Evolutionary conservation across 371 early-diverging fungal genomes (phyloP), one percentile per base, ranked within the genome.

Genomic region (Chytridium lagenaria): DNA sequence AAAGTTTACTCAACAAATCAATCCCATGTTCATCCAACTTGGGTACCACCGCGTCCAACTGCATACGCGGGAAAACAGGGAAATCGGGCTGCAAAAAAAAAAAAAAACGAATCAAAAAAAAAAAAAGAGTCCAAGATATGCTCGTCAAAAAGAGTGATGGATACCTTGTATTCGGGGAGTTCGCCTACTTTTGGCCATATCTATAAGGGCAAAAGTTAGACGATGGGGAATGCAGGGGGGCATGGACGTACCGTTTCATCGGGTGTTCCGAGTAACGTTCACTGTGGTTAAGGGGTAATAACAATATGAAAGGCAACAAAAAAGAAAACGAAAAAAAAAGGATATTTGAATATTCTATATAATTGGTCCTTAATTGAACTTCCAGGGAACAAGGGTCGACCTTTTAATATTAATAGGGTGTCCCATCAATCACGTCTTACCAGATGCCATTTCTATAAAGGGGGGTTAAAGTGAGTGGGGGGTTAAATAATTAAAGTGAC

Each of bases 331-430:
- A 5, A 26, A 52, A 26, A 52, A 52, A 52, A 52, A 52, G 55
- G 55, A 52, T 52, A 52, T 52, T 81, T 80, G 84, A 95, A 96
- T 57, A 98, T 97, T 80, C 90, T 90, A 69, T 88, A 73, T 38
- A 98, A 83, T 80, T 98, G 96, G 82, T 98, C 97, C 68, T 91
- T 88, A 72, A 93, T 95, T 74, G 91, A 93, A 49, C 92, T 92
- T 50, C 99, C 99, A 19, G 98, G 95, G 80, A 98, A 99, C 40
- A 99, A 83, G 1, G 99, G 98, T 50, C 93, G 80, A 0, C 99
- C 98, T 2, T n/a, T n/a, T n/a, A 92, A 86, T 5, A 55, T 28
- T 7, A 5, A 2, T 19, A 34, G 34, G 50, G 3, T 44, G 50
- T 67, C 31, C 19, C 23, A 36, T 3, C 31, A 67, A 22, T 67